Conservation (phyloP, 192 early-diverging fungal species). For the Coemansia sp. region DNA sequence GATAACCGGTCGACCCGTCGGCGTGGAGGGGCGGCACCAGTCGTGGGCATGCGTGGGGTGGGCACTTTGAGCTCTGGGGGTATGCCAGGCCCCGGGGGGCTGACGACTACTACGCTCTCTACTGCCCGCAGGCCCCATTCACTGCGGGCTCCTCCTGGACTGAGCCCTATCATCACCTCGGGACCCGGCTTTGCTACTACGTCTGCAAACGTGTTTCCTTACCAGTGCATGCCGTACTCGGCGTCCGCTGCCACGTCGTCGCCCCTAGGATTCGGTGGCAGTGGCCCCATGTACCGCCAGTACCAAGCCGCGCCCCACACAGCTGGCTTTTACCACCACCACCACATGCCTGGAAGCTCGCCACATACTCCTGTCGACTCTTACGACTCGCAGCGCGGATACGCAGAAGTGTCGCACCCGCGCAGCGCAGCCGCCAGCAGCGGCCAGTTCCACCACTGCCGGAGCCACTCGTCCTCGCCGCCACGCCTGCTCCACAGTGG, state of each 20-base stretch:
- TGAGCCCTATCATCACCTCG: constrained; percentile 44
- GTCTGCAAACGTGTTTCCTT: constrained; percentile 22
- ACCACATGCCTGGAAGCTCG: background rate
- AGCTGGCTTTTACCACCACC: background rate
- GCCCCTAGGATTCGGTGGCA: background rate
- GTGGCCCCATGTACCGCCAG: constrained; percentile 3
- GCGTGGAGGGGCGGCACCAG: constrained; percentile 12
- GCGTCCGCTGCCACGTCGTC: constrained; percentile 26
- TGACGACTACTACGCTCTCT: constrained; percentile 19
- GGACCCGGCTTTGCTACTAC: constrained; percentile 43
- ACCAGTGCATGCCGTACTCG: constrained; percentile 37
- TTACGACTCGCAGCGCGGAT: constrained; percentile 6
- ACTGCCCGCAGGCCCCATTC: constrained; percentile 34
- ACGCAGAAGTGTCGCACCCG: constrained; percentile 7
- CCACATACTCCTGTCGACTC: constrained; percentile 5
- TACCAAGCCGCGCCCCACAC: constrained; percentile 2
- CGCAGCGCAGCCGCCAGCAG: constrained; percentile 14
- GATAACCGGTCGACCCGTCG: constrained; percentile 35
- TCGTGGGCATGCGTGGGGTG: constrained; percentile 17
- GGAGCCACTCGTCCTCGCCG: constrained; percentile 39
- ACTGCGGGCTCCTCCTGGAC: constrained; percentile 48
- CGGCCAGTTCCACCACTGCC: constrained; percentile 15
- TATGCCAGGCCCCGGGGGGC: constrained; percentile 9
- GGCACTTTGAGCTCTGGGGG: background rate
- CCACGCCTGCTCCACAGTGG: constrained; percentile 16